These are phyloP conservation scores for Colletotrichum gloeosporioides DNA, from an alignment of 2,329 filamentous ascomycete genomes.

Conservation along the genomic window DNA sequence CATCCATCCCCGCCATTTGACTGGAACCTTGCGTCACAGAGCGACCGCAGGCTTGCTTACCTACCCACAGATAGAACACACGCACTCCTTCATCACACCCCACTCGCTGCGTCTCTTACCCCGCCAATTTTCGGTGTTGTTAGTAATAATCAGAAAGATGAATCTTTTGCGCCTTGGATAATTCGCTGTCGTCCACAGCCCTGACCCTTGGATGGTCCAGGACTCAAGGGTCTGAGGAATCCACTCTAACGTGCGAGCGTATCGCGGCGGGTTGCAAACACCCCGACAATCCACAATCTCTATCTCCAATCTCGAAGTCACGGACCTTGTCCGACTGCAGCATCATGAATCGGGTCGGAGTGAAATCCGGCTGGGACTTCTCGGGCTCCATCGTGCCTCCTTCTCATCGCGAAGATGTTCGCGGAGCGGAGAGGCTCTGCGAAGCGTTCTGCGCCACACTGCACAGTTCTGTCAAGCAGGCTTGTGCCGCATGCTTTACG, in stretches of 20 bases:
- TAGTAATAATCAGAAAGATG: not conserved
- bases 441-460: not conserved
- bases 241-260: not conserved
- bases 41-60: not conserved
- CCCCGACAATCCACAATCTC: not conserved
- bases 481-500: not conserved
- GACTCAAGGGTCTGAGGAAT: not conserved
- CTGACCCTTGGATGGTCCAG: not conserved
- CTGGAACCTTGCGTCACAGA: not conserved
- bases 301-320: not conserved
- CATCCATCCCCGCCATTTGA: not conserved
- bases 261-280: not conserved
- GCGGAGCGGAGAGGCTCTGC: not conserved
- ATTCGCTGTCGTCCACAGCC: not conserved
- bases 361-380: not conserved
- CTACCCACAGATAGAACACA: not conserved
- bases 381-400: not conserved
- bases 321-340: not conserved
- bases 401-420: not conserved
- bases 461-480: not conserved
- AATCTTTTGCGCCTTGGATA: not conserved
- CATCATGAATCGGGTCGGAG: not conserved
- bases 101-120: not conserved
- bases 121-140: not conserved
- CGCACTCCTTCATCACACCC: not conserved